These are phyloP conservation scores for Trichosporon inkin DNA, from an alignment of 1,284 basidiomycete species.

Conservation along the genomic window DNA sequence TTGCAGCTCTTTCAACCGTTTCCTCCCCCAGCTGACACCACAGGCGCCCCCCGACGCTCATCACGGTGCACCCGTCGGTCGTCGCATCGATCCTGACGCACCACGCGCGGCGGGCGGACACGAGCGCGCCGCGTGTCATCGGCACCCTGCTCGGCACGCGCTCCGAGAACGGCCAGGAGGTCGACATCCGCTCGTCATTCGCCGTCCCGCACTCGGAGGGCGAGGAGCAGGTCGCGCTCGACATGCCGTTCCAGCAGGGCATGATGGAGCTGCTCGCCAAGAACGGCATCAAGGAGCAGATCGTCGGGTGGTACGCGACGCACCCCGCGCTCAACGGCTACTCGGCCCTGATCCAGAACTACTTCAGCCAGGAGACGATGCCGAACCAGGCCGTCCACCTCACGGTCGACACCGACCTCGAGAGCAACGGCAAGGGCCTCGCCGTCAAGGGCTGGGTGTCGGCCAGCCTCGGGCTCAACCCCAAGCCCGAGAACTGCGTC, in stretches of 20 bases:
- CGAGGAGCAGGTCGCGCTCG: slow-evolving; percentile 84
- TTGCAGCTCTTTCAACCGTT: neutral
- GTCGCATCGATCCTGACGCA: slow-evolving; percentile 96
- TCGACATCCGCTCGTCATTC: slow-evolving; percentile 74
- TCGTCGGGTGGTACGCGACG: slow-evolving; percentile 67
- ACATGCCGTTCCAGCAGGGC: slow-evolving; percentile 90
- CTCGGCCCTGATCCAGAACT: slow-evolving; percentile 97
- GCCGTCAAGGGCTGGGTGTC: slow-evolving; percentile 86
- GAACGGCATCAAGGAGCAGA: slow-evolving; percentile 48
- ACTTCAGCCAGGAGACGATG: slow-evolving; percentile 87
- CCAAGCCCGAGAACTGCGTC: slow-evolving; percentile 85
- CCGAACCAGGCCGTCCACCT: slow-evolving; percentile 89
- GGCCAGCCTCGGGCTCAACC: slow-evolving; percentile 61
- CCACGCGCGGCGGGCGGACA: slow-evolving; percentile 77
- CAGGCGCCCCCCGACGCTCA: slow-evolving; percentile 64
- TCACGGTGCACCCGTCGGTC: slow-evolving; percentile 85
- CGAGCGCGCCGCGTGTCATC: slow-evolving; percentile 65
- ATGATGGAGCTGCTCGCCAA: slow-evolving; percentile 75
- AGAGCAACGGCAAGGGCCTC: slow-evolving; percentile 64
- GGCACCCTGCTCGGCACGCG: slow-evolving; percentile 90
- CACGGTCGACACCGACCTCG: slow-evolving; percentile 71
- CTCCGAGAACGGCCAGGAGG: slow-evolving; percentile 61
- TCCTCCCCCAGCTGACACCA: slow-evolving; percentile 8
- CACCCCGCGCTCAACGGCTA: slow-evolving; percentile 88
- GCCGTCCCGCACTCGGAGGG: slow-evolving; percentile 89